Base-by-base conservation (phyloP, 176 grass and related monocot species). In the Bromus sterilis region DNA sequence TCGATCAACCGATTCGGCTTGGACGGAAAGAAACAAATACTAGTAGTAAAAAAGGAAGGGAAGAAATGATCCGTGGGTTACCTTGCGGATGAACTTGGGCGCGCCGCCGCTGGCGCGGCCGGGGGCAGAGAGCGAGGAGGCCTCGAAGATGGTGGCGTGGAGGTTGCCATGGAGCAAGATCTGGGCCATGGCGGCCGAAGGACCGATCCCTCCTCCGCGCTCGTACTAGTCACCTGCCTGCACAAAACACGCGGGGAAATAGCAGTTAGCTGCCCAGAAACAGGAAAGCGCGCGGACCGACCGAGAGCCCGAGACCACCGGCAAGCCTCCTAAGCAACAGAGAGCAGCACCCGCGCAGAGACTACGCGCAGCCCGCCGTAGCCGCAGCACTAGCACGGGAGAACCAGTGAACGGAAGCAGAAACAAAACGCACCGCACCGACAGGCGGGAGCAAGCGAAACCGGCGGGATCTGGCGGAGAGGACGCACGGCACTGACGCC, bases 111-210 rank as follows among this genome's bases (percentile, higher is more conserved):
- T 57, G 75, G 80, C 62, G 21, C 76, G 66, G 74, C 80, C 72
- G 36, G 91, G 68, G 69, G 72, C 82, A 24, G 81, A 66, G 79
- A 94, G 74, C 9, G 77, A 64, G 3, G 68, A 6, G 9, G 89
- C 92, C 78, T 94, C 92, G 36, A 91, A 77, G 72, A 94, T 77
- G 72, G 89, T 89, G 56, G 82, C 86, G 75, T 94, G 89, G 78
- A 94, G 92, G 70, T 84, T 94, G 29, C 92, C 92, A 53, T 94
- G 92, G 67, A 94, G 89, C 89, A 94, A 31, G 87, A 91, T 85
- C 77, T 82, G 84, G 58, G 89, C 89, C 92, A 94, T 94, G 86
- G 48, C 51, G 40, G 3, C 68, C 49, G 11, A 41, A 42, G 37
- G 66, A 70, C 36, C 66, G 66, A 70, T 36, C 66, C 84, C 44